Conservation (phyloP, 108 stramenopile species). For the Skeletonema tropicum region DNA sequence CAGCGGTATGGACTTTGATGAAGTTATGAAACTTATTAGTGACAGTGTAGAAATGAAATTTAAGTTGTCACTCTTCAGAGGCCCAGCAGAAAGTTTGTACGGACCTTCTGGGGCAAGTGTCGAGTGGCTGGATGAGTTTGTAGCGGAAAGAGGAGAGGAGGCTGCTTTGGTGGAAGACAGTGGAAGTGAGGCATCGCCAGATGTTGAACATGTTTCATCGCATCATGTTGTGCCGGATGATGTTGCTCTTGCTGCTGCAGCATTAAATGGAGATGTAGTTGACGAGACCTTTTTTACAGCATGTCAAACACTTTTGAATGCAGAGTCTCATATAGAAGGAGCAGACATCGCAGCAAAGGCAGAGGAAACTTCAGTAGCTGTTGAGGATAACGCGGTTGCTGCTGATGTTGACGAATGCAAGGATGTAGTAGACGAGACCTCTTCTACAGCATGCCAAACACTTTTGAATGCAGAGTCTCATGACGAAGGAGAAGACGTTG, state of each 20-base stretch:
- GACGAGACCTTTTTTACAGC: background rate
- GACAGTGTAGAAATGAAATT: slow-evolving; percentile 44
- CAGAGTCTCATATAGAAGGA: background rate
- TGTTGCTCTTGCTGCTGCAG: background rate
- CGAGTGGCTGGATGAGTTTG: slow-evolving; percentile 68
- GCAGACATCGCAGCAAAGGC: background rate
- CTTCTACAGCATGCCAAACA: background rate
- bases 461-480: background rate
- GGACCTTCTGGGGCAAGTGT: slow-evolving; percentile 70
- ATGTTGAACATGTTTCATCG: background rate
- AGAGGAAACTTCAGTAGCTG: background rate
- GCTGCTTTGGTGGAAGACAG: background rate
- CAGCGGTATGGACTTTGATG: slow-evolving; percentile 65
- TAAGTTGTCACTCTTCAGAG: slow-evolving; percentile 67
- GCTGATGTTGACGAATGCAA: too few species aligned
- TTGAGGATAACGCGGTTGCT: background rate
- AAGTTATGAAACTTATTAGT: slow-evolving; percentile 63
- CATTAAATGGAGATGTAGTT: background rate
- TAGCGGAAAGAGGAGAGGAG: slow-evolving; percentile 50
- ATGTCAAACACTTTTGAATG: background rate
- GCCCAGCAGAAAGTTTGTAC: slow-evolving; percentile 66
- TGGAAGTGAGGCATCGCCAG: background rate
- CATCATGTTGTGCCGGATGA: background rate
- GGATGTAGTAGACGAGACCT: too few species aligned
- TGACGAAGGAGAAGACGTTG: background rate